phyloP scores from a whole-genome alignment of 2,329 filamentous ascomycete species.

The Tolypocladium album region DNA sequence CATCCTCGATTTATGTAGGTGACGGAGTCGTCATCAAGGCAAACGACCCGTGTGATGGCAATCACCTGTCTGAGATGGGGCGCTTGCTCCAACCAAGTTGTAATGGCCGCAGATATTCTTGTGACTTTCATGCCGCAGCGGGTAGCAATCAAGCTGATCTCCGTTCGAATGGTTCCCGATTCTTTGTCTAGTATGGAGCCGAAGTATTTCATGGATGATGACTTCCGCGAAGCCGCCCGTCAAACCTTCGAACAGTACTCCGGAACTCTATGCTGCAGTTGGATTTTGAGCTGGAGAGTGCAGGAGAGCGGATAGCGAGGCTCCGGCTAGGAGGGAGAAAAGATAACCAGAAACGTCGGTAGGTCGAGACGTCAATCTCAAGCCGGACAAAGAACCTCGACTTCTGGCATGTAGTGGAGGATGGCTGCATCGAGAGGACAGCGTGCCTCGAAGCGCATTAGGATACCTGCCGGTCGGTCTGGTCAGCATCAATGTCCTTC shows the following conservation, averaged over 20 bases:
- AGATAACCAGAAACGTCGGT: background rate
- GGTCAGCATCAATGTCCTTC: background rate
- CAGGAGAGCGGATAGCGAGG: background rate
- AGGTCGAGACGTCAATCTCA: background rate
- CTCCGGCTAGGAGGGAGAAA: background rate
- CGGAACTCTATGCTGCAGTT: background rate
- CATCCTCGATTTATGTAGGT: no score
- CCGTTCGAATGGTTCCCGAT: background rate
- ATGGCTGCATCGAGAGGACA: background rate
- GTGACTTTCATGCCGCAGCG: background rate
- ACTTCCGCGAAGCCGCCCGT: background rate
- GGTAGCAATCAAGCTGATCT: background rate
- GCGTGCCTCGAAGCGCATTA: background rate
- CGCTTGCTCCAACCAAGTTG: background rate
- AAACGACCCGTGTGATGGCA: background rate
- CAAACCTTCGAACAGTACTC: background rate
- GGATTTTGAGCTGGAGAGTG: background rate
- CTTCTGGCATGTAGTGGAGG: background rate
- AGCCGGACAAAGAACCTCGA: background rate
- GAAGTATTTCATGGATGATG: background rate
- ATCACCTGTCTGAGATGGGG: background rate
- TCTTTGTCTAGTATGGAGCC: background rate
- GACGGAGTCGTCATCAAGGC: background rate
- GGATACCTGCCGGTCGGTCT: background rate
- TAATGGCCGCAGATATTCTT: background rate